A percentile compares a stretch with the other conserved stretches of the same genome.
These are phyloP conservation scores for Yamadazyma ubonensis DNA, from an alignment of 805 yeast genomes.

Conservation along the genomic window DNA sequence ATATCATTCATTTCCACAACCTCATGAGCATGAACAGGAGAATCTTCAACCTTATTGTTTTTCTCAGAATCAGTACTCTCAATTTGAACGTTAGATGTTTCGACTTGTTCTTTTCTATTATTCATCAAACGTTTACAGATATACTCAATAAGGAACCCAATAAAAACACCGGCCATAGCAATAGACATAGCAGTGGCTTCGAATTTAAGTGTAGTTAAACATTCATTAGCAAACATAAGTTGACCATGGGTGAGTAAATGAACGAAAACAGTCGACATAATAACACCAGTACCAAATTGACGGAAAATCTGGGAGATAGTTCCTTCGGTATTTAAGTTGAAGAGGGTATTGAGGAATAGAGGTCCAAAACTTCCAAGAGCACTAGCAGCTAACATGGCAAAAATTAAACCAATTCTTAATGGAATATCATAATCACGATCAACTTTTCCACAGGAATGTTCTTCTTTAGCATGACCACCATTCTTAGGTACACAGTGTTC, in stretches of 20 bases:
- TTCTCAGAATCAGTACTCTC: constrained; percentile 4
- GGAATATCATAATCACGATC: constrained; percentile 29
- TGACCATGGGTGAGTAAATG: constrained; percentile 30
- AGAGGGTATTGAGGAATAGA: constrained; percentile 21
- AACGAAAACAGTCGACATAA: constrained; percentile 32
- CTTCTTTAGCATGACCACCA: constrained; percentile 2
- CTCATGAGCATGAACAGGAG: neutral
- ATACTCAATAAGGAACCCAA: constrained; percentile 26
- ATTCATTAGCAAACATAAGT: constrained; percentile 26
- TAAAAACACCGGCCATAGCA: constrained; percentile 28
- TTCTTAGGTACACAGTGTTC: constrained; percentile 24
- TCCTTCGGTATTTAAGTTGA: constrained; percentile 17
- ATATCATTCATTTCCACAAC: constrained; percentile 9
- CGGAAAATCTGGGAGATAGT: constrained; percentile 15
- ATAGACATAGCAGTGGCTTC: constrained; percentile 28
- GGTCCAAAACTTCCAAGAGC: constrained; percentile 35
- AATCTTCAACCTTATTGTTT: neutral
- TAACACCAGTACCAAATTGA: constrained; percentile 33
- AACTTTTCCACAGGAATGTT: constrained; percentile 20
- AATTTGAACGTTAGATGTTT: neutral
- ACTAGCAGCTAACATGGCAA: constrained; percentile 34
- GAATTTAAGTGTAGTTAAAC: constrained; percentile 21
- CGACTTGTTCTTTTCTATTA: neutral
- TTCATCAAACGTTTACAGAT: constrained; percentile 15
- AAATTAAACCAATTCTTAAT: constrained; percentile 30